phyloP scores from a whole-genome alignment of 495 filamentous ascomycete genomes.

The Barbatosphaeria neglecta region DNA sequence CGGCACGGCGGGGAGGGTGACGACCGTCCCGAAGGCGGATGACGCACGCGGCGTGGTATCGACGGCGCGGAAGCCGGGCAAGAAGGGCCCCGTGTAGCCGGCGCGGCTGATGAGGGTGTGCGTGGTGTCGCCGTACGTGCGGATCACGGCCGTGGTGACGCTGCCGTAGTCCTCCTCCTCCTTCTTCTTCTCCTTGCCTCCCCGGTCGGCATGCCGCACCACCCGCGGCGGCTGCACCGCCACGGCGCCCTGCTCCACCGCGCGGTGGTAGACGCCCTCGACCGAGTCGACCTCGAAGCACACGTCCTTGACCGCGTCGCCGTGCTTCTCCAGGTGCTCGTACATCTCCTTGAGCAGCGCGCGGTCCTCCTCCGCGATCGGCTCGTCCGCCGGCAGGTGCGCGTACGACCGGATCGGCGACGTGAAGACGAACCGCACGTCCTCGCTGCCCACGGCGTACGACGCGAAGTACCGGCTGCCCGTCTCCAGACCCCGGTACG shows the following conservation, averaged over 20 bases:
- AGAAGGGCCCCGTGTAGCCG: conserved; percentile 58
- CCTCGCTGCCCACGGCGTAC: conserved; percentile 68
- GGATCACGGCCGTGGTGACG: conserved; percentile 61
- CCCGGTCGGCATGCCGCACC: no score
- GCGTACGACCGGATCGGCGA: conserved; percentile 59
- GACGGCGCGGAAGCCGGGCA: conserved; percentile 64
- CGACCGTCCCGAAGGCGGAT: no score
- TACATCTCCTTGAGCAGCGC: conserved; percentile 56
- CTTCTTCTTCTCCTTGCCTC: no score
- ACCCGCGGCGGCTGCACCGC: conserved; percentile 46
- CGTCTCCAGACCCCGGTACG: conserved; percentile 80
- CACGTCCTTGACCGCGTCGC: conserved; percentile 85
- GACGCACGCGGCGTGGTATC: conserved; percentile 7
- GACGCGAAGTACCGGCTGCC: conserved; percentile 63
- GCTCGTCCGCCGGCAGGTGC: conserved; percentile 37
- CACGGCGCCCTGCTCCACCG: conserved; percentile 57
- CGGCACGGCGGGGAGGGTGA: conserved; percentile 44
- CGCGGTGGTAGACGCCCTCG: conserved; percentile 56
- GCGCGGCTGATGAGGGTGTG: conserved; percentile 69
- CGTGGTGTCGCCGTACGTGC: conserved; percentile 85
- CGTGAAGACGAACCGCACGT: conserved; percentile 71
- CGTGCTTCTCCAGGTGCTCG: conserved; percentile 65
- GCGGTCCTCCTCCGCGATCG: conserved; percentile 41
- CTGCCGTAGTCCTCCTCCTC: conserved; percentile 42
- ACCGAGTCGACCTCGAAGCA: conserved; percentile 85